phyloP scores from a whole-genome alignment of 148 eudicot species.

The Camellia japonica region DNA sequence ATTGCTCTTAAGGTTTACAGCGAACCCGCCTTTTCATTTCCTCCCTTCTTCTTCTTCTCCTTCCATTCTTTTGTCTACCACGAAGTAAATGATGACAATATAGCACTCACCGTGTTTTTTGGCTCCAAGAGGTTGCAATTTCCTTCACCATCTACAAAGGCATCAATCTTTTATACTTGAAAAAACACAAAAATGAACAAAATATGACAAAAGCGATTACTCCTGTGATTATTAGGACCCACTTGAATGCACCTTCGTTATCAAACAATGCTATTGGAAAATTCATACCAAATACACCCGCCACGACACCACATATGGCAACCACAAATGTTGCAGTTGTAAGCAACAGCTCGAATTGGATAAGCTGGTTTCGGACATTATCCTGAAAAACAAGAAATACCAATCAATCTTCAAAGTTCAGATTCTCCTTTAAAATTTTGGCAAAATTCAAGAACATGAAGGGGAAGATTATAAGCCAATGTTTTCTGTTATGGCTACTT shows the following conservation, averaged over 20 bases:
- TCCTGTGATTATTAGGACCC: slow-evolving; percentile 80
- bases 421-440: neutral
- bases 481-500: neutral
- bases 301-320: slow-evolving; percentile 92
- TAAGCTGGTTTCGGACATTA: slow-evolving; percentile 94
- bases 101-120: neutral
- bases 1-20: slow-evolving; percentile 1
- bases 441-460: neutral
- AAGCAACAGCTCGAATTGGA: slow-evolving; percentile 85
- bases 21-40: neutral
- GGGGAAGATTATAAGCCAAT: neutral
- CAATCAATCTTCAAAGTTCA: neutral
- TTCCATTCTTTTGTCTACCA: neutral
- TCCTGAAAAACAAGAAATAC: slow-evolving; percentile 54
- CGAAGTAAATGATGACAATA: slow-evolving; percentile 5
- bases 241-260: slow-evolving; percentile 64
- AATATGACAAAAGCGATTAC: slow-evolving; percentile 59
- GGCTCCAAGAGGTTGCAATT: neutral
- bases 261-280: slow-evolving; percentile 68
- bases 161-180: slow-evolving; percentile 81
- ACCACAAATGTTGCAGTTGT: slow-evolving; percentile 96
- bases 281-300: slow-evolving; percentile 96
- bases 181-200: slow-evolving; percentile 74
- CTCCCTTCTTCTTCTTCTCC: neutral
- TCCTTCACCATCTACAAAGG: slow-evolving; percentile 54